These are phyloP conservation scores for Cladophialophora chaetospira DNA, from an alignment of 2,329 filamentous ascomycete species.

Conservation along the genomic window DNA sequence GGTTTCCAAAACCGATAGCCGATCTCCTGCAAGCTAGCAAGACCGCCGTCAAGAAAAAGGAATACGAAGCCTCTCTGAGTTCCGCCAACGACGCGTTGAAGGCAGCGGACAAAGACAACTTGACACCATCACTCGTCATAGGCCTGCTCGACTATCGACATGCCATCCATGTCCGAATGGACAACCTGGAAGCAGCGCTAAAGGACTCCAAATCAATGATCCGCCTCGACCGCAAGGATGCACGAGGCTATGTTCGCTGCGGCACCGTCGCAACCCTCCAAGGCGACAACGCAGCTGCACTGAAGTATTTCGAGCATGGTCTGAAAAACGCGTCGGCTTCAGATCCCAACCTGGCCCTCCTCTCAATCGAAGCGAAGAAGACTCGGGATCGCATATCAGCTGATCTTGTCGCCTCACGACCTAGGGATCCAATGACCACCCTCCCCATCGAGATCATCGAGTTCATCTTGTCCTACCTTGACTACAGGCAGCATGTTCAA, in stretches of 20 bases:
- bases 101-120: neutral
- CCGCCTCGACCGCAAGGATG: conserved; percentile 51
- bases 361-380: conserved; percentile 29
- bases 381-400: conserved; percentile 50
- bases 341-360: conserved; percentile 32
- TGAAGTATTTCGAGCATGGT: conserved; percentile 61
- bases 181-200: conserved; percentile 53
- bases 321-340: conserved; percentile 52
- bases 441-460: conserved; percentile 58
- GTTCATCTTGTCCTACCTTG: conserved; percentile 54
- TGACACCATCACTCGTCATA: conserved; percentile 12
- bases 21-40: conserved; percentile 14
- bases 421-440: conserved; percentile 53
- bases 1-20: neutral
- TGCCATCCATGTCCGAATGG: conserved; percentile 49
- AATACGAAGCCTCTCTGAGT: conserved; percentile 18
- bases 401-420: conserved; percentile 35
- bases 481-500: conserved; percentile 53
- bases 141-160: conserved; percentile 43
- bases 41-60: conserved; percentile 13
- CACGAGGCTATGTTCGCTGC: conserved; percentile 61
- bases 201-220: conserved; percentile 62
- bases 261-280: conserved; percentile 51
- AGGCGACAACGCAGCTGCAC: conserved; percentile 55
- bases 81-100: conserved; percentile 15